phyloP scores from a whole-genome alignment of 495 filamentous ascomycete species.

The Jackrogersella multiformis region DNA sequence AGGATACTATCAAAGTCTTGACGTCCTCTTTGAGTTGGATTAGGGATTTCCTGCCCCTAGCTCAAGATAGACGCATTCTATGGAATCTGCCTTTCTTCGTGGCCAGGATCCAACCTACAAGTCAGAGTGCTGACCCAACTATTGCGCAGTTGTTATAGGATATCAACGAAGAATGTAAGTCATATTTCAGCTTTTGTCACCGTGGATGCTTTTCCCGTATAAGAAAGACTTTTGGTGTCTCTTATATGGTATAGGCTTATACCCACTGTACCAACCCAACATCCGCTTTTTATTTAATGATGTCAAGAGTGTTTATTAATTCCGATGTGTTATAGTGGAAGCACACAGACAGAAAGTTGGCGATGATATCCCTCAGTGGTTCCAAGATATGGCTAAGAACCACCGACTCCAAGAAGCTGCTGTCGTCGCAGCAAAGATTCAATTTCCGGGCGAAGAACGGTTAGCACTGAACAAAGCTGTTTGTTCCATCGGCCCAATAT shows the following conservation, averaged over 20 bases:
- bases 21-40: too few relatives aligned
- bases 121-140: too few relatives aligned
- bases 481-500: background rate
- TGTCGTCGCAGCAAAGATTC: background rate
- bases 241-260: too few relatives aligned
- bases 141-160: background rate
- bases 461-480: background rate
- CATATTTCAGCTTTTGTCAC: background rate
- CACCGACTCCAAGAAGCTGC: background rate
- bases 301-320: background rate
- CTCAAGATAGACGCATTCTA: background rate
- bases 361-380: conserved; percentile 2
- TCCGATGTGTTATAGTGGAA: background rate
- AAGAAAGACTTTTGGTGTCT: too few relatives aligned
- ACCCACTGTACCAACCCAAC: too few relatives aligned
- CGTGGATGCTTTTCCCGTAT: too few relatives aligned
- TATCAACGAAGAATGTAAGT: conserved; percentile 13
- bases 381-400: background rate
- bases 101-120: too few relatives aligned
- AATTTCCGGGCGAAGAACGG: conserved; percentile 11
- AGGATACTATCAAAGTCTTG: too few relatives aligned
- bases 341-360: background rate
- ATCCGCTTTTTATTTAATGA: conserved; percentile 5
- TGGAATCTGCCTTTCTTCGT: background rate
- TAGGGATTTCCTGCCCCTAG: background rate